These are phyloP conservation scores for Pelargonium cotyledonis DNA, from an alignment of 441 rosid genomes.

Conservation along the genomic window DNA sequence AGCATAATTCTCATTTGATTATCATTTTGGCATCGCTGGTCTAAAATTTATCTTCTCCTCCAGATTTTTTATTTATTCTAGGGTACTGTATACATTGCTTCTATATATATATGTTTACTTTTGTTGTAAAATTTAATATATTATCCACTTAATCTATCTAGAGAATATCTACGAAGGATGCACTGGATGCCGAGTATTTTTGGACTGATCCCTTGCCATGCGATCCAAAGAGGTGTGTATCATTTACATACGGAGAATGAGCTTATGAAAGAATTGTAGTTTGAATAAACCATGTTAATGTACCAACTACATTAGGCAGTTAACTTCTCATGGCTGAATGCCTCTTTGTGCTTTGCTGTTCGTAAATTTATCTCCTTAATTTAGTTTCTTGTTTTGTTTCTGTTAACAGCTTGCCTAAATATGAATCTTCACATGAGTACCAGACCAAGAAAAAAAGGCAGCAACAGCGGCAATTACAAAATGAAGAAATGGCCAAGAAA, in stretches of 20 bases:
- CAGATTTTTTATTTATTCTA: too few relatives aligned
- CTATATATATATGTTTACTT: too few relatives aligned
- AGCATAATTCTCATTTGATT: neutral
- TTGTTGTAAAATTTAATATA: neutral
- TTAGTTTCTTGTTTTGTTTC: neutral
- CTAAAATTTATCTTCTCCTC: too few relatives aligned
- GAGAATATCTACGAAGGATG: constrained; percentile 97
- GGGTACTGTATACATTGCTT: neutral
- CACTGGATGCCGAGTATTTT: constrained; percentile 95
- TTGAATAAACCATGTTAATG: neutral
- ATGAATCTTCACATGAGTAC: constrained; percentile 94
- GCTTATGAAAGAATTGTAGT: neutral
- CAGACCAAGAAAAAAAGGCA: constrained; percentile 95
- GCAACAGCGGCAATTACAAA: constrained; percentile 61
- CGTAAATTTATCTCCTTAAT: too few relatives aligned
- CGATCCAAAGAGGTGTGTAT: constrained; percentile 74
- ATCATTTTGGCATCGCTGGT: too few relatives aligned
- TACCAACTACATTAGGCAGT: neutral
- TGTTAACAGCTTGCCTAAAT: constrained; percentile 68
- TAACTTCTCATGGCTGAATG: neutral
- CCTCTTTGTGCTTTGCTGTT: neutral
- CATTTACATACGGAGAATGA: neutral
- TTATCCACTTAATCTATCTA: constrained; percentile 20
- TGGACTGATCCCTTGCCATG: constrained; percentile 97
- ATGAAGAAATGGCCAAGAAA: constrained; percentile 79